A percentile compares a stretch with the other conserved stretches of the same genome.
These are phyloP conservation scores for Beauveria pseudobassiana DNA, from an alignment of 2,329 filamentous ascomycete species.

Conservation along the genomic window DNA sequence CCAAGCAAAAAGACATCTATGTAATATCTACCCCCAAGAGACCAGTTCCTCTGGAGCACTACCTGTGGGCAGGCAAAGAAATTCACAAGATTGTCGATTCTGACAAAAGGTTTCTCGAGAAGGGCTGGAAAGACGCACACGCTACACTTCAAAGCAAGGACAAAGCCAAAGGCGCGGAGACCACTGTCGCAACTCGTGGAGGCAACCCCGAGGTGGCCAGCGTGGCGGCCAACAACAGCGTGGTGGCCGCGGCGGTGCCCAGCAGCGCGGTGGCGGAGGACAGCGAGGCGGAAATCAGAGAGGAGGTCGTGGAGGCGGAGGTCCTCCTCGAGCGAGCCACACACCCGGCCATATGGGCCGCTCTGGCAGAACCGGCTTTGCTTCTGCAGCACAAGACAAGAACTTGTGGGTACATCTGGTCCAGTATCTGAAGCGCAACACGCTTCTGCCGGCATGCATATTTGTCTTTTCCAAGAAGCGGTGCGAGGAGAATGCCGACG, in stretches of 20 bases:
- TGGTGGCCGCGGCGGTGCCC: slow-evolving; percentile 35
- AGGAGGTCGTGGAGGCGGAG: slow-evolving; percentile 43
- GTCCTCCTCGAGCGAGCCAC: slow-evolving; percentile 51
- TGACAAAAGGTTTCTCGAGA: slow-evolving; percentile 85
- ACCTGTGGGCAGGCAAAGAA: slow-evolving; percentile 87
- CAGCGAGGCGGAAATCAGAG: slow-evolving; percentile 47
- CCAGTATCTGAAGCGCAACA: slow-evolving; percentile 80
- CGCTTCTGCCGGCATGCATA: slow-evolving; percentile 84
- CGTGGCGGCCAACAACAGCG: slow-evolving; percentile 31
- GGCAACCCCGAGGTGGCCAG: slow-evolving; percentile 28
- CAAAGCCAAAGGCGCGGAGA: slow-evolving; percentile 49
- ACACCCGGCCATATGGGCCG: slow-evolving; percentile 80
- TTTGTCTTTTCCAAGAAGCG: slow-evolving; percentile 98
- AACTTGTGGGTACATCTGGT: slow-evolving; percentile 96
- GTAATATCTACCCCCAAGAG: slow-evolving; percentile 96
- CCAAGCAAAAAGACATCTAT: slow-evolving; percentile 98
- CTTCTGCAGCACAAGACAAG: slow-evolving; percentile 87
- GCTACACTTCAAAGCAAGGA: slow-evolving; percentile 73
- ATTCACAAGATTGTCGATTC: slow-evolving; percentile 93
- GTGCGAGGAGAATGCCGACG: slow-evolving; percentile 95
- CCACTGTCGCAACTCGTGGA: slow-evolving; percentile 28
- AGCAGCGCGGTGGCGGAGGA: slow-evolving; percentile 43
- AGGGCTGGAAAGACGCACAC: slow-evolving; percentile 92
- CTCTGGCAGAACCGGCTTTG: slow-evolving; percentile 74
- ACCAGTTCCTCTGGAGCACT: slow-evolving; percentile 91